Base-by-base conservation (phyloP, 78 protist species). In the Bodo saltans region DNA sequence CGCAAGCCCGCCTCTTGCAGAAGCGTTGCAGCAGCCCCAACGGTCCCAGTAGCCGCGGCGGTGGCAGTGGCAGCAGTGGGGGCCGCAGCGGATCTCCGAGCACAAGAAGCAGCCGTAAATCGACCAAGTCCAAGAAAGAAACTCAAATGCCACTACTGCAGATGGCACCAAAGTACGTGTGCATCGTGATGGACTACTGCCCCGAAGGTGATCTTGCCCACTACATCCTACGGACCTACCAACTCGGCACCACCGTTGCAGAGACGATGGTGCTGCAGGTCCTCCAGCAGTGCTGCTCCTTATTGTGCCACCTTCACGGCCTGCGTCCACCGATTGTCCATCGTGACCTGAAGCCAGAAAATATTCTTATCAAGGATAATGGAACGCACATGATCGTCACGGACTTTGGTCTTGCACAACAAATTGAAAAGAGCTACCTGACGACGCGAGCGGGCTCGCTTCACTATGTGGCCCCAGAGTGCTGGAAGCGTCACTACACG, bases 401-500 rank as follows among this genome's bases (percentile, higher is more conserved):
- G 34, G 81, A 76, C 69, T 76, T 76, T 38, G 81, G 81, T 25
- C 81, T 76, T 25, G 81, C 81, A 27, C 12, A 39, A 39, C 12
- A 30, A 4, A 1, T 37, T 47, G 42, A 76, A 25, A 4, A 76
- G 34, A 17, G n/a, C 60, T 76, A 76, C 81, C 8, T 68, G 32
- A 38, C 81, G 23, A 76, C 81, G 39, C 35, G 81, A 26, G 81
- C 81, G 27, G 81, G 81, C 3, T 30, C 81, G 29, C n/a, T 76
- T 37, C 35, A 38, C 53, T 76, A 76, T 12, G 34, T 76, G 81
- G 81, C 81, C 26, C 81, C 81, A 25, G 81, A 76, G 81, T 76
- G 81, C 69, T 76, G 81, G 81, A 17, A 47, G 69, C 70, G 42
- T 1, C 81, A 39, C 69, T 76, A 76, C 41, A 29, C 42, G 32